Conservation (phyloP, 1,284 basidiomycete genomes). For the Stygiomarasmius scandens region DNA sequence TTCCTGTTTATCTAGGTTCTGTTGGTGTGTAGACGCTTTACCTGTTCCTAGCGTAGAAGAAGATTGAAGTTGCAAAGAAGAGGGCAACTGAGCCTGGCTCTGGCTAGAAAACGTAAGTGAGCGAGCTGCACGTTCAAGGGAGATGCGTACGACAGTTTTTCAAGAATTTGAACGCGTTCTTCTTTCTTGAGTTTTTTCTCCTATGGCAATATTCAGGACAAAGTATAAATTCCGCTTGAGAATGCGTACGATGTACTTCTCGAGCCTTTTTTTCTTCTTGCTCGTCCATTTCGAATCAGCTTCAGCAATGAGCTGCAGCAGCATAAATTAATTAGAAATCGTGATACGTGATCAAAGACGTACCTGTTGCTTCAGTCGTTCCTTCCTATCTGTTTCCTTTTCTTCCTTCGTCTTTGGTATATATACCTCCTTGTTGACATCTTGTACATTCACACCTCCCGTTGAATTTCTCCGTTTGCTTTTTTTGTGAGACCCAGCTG, state of each 20-base stretch:
- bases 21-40: slow-evolving; percentile 58
- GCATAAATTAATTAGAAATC: slow-evolving; percentile 13
- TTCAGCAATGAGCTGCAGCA: slow-evolving; percentile 53
- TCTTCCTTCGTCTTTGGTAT: slow-evolving; percentile 61
- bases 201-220: slow-evolving; percentile 37
- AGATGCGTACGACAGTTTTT: slow-evolving; percentile 72
- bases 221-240: slow-evolving; percentile 1
- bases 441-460: slow-evolving; percentile 24
- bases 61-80: slow-evolving; percentile 63
- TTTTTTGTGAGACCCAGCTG: slow-evolving; percentile 42
- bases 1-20: slow-evolving; percentile 60
- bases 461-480: slow-evolving; percentile 27
- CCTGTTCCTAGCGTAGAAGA: slow-evolving; percentile 82
- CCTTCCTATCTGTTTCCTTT: slow-evolving; percentile 61
- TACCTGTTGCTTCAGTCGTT: slow-evolving; percentile 67
- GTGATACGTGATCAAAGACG: slow-evolving; percentile 19
- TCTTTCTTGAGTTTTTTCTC: slow-evolving; percentile 88
- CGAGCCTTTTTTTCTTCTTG: slow-evolving; percentile 80
- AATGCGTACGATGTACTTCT: slow-evolving; percentile 77
- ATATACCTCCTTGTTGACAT: slow-evolving; percentile 65
- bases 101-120: slow-evolving; percentile 51
- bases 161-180: slow-evolving; percentile 69
- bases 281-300: slow-evolving; percentile 71
- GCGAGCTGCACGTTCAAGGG: background rate
- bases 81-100: slow-evolving; percentile 69